Conservation (phyloP, 495 filamentous ascomycete genomes). For the Mytilinidion resinicola region DNA sequence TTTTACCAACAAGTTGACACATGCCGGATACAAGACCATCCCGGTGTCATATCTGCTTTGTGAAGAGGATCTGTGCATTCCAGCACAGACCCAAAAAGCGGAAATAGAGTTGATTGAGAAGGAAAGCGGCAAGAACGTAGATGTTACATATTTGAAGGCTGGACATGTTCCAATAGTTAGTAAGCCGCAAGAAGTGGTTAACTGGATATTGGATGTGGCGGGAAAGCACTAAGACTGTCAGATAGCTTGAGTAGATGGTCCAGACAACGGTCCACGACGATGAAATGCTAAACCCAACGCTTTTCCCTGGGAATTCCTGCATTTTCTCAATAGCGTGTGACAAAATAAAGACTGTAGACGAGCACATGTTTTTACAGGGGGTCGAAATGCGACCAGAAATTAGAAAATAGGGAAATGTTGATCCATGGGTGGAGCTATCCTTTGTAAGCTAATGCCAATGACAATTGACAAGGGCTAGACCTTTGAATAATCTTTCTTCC, state of each 20-base stretch:
- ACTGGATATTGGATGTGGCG: constrained; percentile 10
- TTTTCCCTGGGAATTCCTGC: too few species aligned
- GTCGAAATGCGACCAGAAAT: too few species aligned
- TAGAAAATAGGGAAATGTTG: too few species aligned
- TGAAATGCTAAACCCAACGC: not conserved
- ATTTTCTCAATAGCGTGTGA: too few species aligned
- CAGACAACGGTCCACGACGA: not conserved
- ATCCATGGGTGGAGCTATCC: too few species aligned
- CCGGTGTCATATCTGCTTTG: constrained; percentile 26
- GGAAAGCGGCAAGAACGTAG: constrained; percentile 18
- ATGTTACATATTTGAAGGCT: constrained; percentile 18
- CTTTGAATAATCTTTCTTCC: too few species aligned
- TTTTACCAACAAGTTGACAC: constrained; percentile 11
- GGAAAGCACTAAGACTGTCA: not conserved
- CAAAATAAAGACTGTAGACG: too few species aligned
- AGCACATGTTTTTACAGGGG: too few species aligned
- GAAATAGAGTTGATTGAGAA: constrained; percentile 20
- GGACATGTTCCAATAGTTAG: constrained; percentile 15
- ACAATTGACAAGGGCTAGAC: too few species aligned
- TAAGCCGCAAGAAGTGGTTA: constrained; percentile 2
- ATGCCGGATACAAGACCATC: constrained; percentile 23
- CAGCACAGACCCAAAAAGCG: constrained; percentile 7
- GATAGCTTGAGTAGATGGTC: not conserved
- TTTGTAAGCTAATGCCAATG: too few species aligned
- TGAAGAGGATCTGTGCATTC: constrained; percentile 6